Base-by-base conservation (phyloP, 208 protist genomes). In the Trypanosoma theileri region DNA sequence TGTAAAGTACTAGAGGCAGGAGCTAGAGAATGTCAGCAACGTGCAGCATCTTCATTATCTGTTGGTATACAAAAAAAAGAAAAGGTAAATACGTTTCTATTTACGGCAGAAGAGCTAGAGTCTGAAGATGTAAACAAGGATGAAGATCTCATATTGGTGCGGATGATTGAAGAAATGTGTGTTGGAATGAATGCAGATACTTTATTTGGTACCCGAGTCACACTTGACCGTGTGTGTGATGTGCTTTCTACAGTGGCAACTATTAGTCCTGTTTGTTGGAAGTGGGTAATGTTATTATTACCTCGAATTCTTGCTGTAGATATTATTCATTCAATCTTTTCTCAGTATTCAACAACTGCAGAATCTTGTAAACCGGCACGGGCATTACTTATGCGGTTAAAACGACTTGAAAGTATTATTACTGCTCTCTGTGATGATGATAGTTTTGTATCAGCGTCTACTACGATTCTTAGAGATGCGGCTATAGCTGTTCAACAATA, bases 161-260 rank as follows among this genome's bases (percentile, higher is more conserved):
- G 26, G 1, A 24, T 81, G 31, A 59, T 88, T 12, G 84, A 89
- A 68, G 68, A 50, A 4, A 72, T 85, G n/a, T 82, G 77, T 44
- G 13, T 90, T 40, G 59, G 52, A 16, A 58, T 78, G 9, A 35
- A 69, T 11, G 72, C 84, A 9, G 84, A 85, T 22, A 70, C 73
- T 35, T 53, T 90, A 48, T 93, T 93, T 65, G 84, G 87, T 22
- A 22, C 58, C 3, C 46, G 56, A 12, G 66, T 70, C 0, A 81
- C 81, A 7, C 65, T 93, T 9, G 24, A 66, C 19, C 24, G 56
- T 24, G 71, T 79, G 35, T 72, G 88, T 54, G 69, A 72, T 21
- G 53, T 88, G 0, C 60, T 89, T 13, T 51, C 46, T 12, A 46
- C 66, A 7, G 45, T 88, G 1, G 40, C 58, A 6, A 69, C 80